These are phyloP conservation scores for Ophiostoma ulmi DNA, from an alignment of 2,329 filamentous ascomycete species.

Conservation along the genomic window DNA sequence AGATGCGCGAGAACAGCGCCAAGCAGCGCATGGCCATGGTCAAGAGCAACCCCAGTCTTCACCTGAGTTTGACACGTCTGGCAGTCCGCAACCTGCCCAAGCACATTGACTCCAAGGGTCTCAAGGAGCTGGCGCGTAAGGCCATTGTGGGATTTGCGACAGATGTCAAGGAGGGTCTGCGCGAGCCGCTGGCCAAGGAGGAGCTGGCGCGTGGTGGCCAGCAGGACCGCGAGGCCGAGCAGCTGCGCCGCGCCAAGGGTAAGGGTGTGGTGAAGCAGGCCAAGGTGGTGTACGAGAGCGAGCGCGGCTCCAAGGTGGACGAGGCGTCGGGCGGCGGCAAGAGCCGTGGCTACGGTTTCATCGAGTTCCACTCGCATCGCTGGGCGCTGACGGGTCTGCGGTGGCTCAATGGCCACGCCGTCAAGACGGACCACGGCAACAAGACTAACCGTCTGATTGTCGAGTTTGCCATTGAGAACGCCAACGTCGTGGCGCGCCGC, in stretches of 20 bases:
- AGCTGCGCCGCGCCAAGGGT: conserved; percentile 70
- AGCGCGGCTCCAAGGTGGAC: conserved; percentile 74
- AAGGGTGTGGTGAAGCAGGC: conserved; percentile 86
- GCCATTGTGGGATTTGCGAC: conserved; percentile 92
- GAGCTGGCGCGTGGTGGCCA: conserved; percentile 75
- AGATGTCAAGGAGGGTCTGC: conserved; percentile 74
- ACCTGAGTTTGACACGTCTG: conserved; percentile 83
- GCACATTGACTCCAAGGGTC: conserved; percentile 73
- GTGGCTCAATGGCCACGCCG: conserved; percentile 77
- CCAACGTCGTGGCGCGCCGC: conserved; percentile 83
- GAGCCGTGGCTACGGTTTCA: conserved; percentile 92
- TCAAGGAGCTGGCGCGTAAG: conserved; percentile 85
- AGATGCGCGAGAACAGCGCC: conserved; percentile 80
- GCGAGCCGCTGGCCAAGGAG: conserved; percentile 80
- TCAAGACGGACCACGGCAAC: conserved; percentile 54
- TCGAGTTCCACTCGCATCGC: conserved; percentile 91
- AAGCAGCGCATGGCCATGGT: conserved; percentile 87
- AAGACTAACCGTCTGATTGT: conserved; percentile 87
- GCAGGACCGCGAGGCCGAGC: conserved; percentile 75
- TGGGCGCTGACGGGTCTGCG: conserved; percentile 91
- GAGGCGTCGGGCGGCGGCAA: conserved; percentile 63
- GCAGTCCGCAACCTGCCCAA: conserved; percentile 88
- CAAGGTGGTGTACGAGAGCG: conserved; percentile 89
- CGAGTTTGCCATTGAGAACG: conserved; percentile 97
- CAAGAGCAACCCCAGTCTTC: conserved; percentile 81